phyloP scores from a whole-genome alignment of 805 yeast genomes.

The Ogataea trehalophila region DNA sequence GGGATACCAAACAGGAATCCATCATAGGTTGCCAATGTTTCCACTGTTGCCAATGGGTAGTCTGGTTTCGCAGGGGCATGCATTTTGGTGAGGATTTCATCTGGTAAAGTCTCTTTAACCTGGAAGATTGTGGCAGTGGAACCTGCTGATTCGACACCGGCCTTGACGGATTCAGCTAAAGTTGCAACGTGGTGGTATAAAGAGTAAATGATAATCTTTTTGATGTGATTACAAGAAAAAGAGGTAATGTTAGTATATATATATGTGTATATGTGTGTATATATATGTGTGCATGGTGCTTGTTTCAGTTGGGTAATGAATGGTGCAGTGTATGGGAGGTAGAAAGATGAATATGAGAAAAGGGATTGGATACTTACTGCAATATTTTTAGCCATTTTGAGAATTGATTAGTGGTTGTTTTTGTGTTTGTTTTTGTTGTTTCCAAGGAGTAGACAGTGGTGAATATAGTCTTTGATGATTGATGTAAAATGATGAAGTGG shows the following conservation, averaged over 20 bases:
- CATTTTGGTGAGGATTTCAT: slow-evolving; percentile 55
- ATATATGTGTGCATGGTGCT: too few species aligned
- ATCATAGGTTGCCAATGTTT: slow-evolving; percentile 57
- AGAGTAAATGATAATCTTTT: slow-evolving; percentile 65
- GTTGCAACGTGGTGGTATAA: slow-evolving; percentile 72
- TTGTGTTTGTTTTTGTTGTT: background rate
- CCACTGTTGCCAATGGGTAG: slow-evolving; percentile 54
- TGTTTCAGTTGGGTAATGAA: too few species aligned
- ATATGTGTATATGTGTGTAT: too few species aligned
- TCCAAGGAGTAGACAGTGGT: too few species aligned
- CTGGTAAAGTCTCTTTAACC: slow-evolving; percentile 71
- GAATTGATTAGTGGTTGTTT: background rate
- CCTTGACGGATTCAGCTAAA: slow-evolving; percentile 63
- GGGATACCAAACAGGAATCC: slow-evolving; percentile 77
- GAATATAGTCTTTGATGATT: too few species aligned
- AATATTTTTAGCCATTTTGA: slow-evolving; percentile 14
- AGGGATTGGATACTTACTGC: slow-evolving; percentile 15
- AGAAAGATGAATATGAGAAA: background rate
- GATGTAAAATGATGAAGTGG: too few species aligned
- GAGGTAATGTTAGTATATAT: too few species aligned
- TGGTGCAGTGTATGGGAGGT: too few species aligned
- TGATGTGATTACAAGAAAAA: too few species aligned
- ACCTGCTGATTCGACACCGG: slow-evolving; percentile 68
- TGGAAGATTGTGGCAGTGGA: slow-evolving; percentile 69
- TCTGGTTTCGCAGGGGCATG: slow-evolving; percentile 61